phyloP scores from a whole-genome alignment of 129 eudicot species.

The Centaurea solstitialis region DNA sequence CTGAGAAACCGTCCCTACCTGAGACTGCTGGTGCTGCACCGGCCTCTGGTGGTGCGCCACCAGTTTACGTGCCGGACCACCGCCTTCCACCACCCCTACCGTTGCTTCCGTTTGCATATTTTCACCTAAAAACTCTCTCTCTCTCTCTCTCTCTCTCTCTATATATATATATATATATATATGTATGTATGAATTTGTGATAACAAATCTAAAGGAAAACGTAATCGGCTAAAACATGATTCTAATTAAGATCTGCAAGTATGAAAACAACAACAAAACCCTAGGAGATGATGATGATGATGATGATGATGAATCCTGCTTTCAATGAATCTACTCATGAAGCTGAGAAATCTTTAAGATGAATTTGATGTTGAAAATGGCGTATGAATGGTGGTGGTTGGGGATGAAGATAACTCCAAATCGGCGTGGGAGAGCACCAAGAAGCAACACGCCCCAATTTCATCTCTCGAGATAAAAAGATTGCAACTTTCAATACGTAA shows the following conservation, averaged over 20 bases:
- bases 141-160: background rate
- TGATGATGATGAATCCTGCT: background rate
- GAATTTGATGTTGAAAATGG: constrained; percentile 5
- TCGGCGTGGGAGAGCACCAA: constrained; percentile 29
- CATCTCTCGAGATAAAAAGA: constrained; percentile 1
- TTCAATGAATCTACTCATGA: background rate
- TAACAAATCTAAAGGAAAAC: background rate
- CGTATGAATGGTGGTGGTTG: constrained; percentile 10
- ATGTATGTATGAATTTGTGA: background rate
- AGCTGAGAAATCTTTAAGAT: background rate
- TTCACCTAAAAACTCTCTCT: background rate
- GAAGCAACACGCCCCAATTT: constrained; percentile 26
- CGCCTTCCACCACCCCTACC: constrained; percentile 75
- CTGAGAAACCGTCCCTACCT: constrained; percentile 72
- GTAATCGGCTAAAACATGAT: background rate
- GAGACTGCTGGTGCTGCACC: constrained; percentile 55
- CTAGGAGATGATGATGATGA: constrained; percentile 21
- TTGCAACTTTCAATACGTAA: constrained; percentile 24
- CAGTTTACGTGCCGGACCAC: constrained; percentile 50
- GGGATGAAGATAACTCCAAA: constrained; percentile 20
- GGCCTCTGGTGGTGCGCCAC: constrained; percentile 45
- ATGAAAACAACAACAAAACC: constrained; percentile 13
- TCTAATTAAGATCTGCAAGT: constrained; percentile 19
- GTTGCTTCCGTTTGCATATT: constrained; percentile 88
- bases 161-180: background rate